A percentile compares a stretch with the other conserved stretches of the same genome.
phyloP scores from a whole-genome alignment of 495 filamentous ascomycete species.

The Sordaria brevicollis region DNA sequence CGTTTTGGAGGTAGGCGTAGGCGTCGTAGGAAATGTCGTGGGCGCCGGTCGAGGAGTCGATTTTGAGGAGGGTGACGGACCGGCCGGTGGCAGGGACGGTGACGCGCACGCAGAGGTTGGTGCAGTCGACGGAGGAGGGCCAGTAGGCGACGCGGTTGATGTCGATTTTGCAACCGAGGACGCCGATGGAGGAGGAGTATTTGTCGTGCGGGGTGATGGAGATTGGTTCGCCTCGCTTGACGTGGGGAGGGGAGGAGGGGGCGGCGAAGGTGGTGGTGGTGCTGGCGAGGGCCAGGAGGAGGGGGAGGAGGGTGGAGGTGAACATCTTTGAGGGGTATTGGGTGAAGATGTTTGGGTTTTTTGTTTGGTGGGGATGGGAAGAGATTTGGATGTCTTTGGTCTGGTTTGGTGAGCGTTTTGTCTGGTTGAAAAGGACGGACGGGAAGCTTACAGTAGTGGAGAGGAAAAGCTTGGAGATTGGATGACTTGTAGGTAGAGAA shows the following conservation, averaged over 20 bases:
- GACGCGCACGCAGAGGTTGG: slow-evolving; percentile 31
- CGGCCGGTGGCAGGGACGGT: slow-evolving; percentile 24
- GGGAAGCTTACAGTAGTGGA: no score
- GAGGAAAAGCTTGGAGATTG: no score
- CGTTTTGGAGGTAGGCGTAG: slow-evolving; percentile 32
- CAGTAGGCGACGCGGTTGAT: slow-evolving; percentile 35
- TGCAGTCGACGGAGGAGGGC: slow-evolving; percentile 29
- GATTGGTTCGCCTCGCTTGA: background rate
- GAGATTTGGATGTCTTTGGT: no score
- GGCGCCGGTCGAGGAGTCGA: slow-evolving; percentile 33
- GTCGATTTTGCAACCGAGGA: slow-evolving; percentile 37
- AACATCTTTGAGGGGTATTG: background rate
- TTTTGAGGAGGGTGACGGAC: slow-evolving; percentile 29
- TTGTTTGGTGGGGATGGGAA: no score
- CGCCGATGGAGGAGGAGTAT: slow-evolving; percentile 32
- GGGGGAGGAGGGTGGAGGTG: background rate
- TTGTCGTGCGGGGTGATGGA: slow-evolving; percentile 33
- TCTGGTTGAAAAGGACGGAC: no score
- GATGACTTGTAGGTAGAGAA: no score
- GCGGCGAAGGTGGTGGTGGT: background rate
- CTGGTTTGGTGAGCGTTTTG: no score
- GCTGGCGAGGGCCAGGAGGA: background rate
- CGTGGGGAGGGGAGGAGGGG: background rate
- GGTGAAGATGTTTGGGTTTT: background rate
- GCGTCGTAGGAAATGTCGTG: slow-evolving; percentile 36